Evolutionary conservation across 208 protist genomes (phyloP).

Genomic region (Phytomonas francai): DNA sequence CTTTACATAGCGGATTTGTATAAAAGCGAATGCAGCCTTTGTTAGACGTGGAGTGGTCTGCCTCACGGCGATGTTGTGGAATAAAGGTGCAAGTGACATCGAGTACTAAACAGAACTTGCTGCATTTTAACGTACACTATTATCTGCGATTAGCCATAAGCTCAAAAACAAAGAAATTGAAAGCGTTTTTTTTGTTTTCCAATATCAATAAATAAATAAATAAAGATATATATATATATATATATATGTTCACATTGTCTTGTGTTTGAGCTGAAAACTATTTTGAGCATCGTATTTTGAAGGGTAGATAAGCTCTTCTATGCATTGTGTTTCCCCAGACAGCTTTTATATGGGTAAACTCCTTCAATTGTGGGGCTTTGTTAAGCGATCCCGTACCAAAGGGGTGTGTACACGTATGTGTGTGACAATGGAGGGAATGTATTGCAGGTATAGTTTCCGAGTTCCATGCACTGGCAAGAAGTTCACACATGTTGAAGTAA

Average conservation of each 20-base stretch:
- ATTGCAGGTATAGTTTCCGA: not conserved
- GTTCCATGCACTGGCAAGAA: not conserved
- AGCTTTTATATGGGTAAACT: not conserved
- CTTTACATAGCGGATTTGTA: not conserved
- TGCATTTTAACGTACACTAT: too few species aligned
- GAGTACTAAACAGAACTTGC: too few species aligned
- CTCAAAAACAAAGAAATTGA: too few species aligned
- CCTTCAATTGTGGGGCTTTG: not conserved
- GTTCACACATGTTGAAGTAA: not conserved
- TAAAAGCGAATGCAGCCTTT: not conserved
- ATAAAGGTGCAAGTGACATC: too few species aligned
- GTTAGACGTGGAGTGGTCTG: not conserved
- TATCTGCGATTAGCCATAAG: too few species aligned
- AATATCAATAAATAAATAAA: too few species aligned
- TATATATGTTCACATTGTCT: too few species aligned
- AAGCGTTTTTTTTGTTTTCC: too few species aligned
- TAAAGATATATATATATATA: too few species aligned
- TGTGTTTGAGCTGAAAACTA: too few species aligned
- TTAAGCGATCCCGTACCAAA: not conserved
- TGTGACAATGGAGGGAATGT: not conserved
- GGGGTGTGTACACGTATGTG: not conserved
- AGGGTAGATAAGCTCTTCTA: not conserved
- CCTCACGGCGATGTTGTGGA: not conserved
- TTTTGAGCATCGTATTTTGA: too few species aligned
- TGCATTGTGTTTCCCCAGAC: not conserved